phyloP scores from a whole-genome alignment of 768 basidiomycete genomes.

The Trametes cubensis region DNA sequence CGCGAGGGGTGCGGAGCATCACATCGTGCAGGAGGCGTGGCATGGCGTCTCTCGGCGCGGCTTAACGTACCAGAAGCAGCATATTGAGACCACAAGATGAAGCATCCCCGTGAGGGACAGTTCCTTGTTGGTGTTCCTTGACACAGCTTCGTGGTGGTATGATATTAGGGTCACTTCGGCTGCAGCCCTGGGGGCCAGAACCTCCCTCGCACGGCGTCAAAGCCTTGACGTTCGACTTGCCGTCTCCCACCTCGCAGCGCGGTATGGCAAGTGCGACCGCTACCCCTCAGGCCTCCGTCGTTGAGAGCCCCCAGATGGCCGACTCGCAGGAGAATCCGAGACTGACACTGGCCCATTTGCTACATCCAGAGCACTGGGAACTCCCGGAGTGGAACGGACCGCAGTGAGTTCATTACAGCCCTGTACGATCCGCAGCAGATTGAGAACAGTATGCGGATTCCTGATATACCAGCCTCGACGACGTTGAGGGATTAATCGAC shows the following conservation, averaged over 20 bases:
- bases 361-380: constrained; percentile 29
- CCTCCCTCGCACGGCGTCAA: constrained; percentile 11
- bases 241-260: constrained; percentile 4
- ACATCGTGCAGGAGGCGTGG: neutral
- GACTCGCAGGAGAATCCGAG: neutral
- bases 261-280: constrained; percentile 5
- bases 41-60: neutral
- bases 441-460: neutral
- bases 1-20: constrained; percentile 1
- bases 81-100: neutral
- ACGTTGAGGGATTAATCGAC: constrained; percentile 13
- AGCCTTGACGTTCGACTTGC: neutral
- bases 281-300: neutral
- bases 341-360: constrained; percentile 26
- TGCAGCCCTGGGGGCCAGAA: constrained; percentile 7
- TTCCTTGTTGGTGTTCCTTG: neutral
- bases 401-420: constrained; percentile 16
- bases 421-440: neutral
- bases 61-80: constrained; percentile 23
- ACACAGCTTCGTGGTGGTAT: constrained; percentile 19
- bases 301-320: neutral
- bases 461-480: constrained; percentile 3
- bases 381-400: constrained; percentile 30
- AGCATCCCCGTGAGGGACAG: constrained; percentile 7
- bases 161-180: constrained; percentile 16